Evolutionary conservation across 129 eudicot species (phyloP), one percentile per base, ranked within the genome.

Genomic region (Oenanthe sinensis): DNA sequence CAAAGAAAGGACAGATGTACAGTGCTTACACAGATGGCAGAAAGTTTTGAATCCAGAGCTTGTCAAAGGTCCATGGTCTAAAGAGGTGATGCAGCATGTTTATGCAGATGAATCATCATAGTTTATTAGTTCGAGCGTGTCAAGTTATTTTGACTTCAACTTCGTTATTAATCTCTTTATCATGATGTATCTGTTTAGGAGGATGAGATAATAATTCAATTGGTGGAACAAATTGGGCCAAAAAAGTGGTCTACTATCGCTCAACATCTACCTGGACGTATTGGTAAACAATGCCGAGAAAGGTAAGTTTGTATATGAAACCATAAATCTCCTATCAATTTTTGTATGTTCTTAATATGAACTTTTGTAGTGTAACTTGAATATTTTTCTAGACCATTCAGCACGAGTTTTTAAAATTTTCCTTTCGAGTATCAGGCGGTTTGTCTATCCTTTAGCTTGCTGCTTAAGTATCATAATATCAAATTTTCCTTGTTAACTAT

Each of bases 1-100:
- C 83, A 87, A 88, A 89, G 97, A 89, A 37, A 82, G 97, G 84
- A 89, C 96, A 11, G 91, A 91, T 82, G 96, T 90, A 39, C 98
- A 93, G 79, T 93, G 98, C 90, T 85, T 91, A 44, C 96, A 91
- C 85, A 87, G 98, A 75, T 95, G 98, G 97, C 96, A 93, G 86
- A 90, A 93, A 78, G 98, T 93, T 67, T 84, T 93, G 65, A 88
- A 93, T 84, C 98, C 98, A 43, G 95, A 88, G 28, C 98, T 93
- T 82, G 87, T 93, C 58, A 93, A 93, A 88, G 98, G 98, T 70
- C 97, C 97, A 46, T 93, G 98, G 98, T 85, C 98, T 58, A 91
- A 89, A 89, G 91, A 93, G 92, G 99, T 92, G 79, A 50, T 87
- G 36, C 67, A 60, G 44, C 7, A 55, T 69, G 6, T 33, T 40